Evolutionary conservation across 495 filamentous ascomycete species (phyloP).

Genomic region (Hypoxylon trugodes): DNA sequence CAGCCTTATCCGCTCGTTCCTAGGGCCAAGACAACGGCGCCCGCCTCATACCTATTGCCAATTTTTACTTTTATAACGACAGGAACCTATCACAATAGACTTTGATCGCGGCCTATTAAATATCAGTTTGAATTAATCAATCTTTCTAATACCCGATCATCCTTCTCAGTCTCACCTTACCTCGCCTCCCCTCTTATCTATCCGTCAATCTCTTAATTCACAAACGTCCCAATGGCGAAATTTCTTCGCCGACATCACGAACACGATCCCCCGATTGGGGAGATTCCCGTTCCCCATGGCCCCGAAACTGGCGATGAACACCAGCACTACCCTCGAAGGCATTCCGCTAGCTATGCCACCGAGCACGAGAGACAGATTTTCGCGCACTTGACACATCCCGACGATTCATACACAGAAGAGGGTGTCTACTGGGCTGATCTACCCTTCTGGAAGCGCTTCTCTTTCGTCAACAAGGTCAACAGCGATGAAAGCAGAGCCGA

Average conservation of each 20-base stretch:
- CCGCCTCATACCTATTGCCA: constrained; percentile 7
- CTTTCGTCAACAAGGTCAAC: constrained; percentile 77
- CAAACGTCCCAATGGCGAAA: constrained; percentile 41
- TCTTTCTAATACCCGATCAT: constrained; percentile 6
- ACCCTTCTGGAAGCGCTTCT: constrained; percentile 66
- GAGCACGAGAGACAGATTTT: constrained; percentile 75
- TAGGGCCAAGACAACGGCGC: constrained; percentile 25
- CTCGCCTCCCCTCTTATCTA: constrained; percentile 6
- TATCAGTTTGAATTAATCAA: constrained; percentile 13
- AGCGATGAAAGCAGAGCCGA: constrained; percentile 70
- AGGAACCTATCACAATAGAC: constrained; percentile 18
- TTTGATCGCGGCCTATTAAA: constrained; percentile 20
- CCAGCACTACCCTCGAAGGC: constrained; percentile 47
- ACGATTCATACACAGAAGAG: constrained; percentile 81
- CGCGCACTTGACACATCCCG: constrained; percentile 75
- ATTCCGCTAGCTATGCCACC: constrained; percentile 55
- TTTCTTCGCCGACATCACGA: constrained; percentile 49
- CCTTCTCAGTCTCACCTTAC: background rate
- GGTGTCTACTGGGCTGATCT: constrained; percentile 93
- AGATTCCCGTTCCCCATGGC: constrained; percentile 59
- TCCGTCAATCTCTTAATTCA: too few relatives aligned
- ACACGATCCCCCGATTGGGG: constrained; percentile 53
- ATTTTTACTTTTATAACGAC: too few relatives aligned
- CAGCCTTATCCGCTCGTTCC: background rate
- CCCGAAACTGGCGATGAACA: constrained; percentile 55